Conservation (phyloP, 2,329 filamentous ascomycete genomes). For the Ustulina deusta region DNA sequence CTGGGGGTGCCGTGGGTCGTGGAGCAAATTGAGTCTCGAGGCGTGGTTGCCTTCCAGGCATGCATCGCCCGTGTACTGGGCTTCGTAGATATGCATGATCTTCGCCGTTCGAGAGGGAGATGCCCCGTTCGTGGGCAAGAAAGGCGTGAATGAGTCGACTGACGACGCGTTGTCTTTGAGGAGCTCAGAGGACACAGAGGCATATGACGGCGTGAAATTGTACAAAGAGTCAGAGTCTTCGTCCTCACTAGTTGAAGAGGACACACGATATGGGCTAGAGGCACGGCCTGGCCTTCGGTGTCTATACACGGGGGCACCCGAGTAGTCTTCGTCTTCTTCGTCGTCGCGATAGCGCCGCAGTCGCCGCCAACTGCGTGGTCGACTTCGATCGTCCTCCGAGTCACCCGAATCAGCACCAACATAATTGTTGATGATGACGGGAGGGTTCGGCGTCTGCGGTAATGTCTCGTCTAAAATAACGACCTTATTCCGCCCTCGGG, state of each 20-base stretch:
- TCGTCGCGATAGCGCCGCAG: not conserved
- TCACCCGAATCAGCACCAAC: constrained; percentile 10
- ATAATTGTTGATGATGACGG: constrained; percentile 23
- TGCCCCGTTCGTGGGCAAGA: constrained; percentile 7
- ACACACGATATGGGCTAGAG: not conserved
- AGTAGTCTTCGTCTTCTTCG: constrained; percentile 2
- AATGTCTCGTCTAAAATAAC: not conserved
- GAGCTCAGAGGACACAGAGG: constrained; percentile 15
- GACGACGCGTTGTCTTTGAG: constrained; percentile 12
- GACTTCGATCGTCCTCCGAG: constrained; percentile 16
- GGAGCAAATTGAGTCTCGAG: constrained; percentile 53
- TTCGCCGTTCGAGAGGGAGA: constrained; percentile 16
- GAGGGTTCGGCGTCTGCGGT: not conserved
- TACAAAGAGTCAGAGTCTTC: constrained; percentile 19
- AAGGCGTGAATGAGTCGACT: constrained; percentile 9
- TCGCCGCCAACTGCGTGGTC: constrained; percentile 11
- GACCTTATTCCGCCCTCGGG: not conserved
- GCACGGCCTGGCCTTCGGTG: not conserved
- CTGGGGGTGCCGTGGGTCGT: constrained; percentile 50
- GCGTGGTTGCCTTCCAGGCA: constrained; percentile 54
- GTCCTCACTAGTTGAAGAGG: constrained; percentile 15
- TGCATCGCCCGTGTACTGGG: constrained; percentile 54
- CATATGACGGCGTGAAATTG: constrained; percentile 20
- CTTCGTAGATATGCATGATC: constrained; percentile 23
- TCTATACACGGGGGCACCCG: not conserved